phyloP scores from a whole-genome alignment of 1,284 basidiomycete genomes.

The Rhodotorula glutinis region DNA sequence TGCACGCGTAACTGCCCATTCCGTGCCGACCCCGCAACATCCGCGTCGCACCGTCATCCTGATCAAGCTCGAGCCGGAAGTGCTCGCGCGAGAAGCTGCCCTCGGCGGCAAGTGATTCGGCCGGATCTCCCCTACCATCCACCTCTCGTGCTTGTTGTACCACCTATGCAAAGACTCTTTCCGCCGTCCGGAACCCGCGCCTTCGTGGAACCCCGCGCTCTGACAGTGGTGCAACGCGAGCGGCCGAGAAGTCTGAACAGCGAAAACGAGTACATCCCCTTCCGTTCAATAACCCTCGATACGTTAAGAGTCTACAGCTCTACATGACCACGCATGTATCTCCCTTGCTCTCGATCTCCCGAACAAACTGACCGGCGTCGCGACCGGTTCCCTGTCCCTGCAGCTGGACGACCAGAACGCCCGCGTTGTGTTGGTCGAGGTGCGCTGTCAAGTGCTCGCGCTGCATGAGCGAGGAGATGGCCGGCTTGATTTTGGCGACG shows the following conservation, averaged over 20 bases:
- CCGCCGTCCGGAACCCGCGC: too few relatives aligned
- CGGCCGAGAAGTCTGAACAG: too few relatives aligned
- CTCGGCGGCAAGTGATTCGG: constrained; percentile 16
- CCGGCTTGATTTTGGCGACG: constrained; percentile 85
- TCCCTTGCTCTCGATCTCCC: constrained; percentile 53
- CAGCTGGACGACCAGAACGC: constrained; percentile 82
- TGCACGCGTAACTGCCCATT: constrained; percentile 92
- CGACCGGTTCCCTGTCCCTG: constrained; percentile 53
- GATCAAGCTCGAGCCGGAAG: constrained; percentile 75
- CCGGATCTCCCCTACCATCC: neutral
- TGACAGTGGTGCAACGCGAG: too few relatives aligned
- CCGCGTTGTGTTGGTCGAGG: constrained; percentile 75
- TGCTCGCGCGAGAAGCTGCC: constrained; percentile 34
- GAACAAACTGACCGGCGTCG: constrained; percentile 51
- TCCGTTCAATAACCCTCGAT: constrained; percentile 53
- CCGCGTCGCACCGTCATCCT: constrained; percentile 86
- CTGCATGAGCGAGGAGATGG: constrained; percentile 74
- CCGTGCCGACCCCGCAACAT: constrained; percentile 74
- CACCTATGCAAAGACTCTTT: neutral
- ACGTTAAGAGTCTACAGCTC: constrained; percentile 58
- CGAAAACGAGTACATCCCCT: too few relatives aligned
- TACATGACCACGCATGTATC: constrained; percentile 71
- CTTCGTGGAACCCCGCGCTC: too few relatives aligned
- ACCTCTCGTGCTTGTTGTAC: constrained; percentile 1
- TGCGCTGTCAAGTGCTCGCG: constrained; percentile 75